A percentile compares a stretch with the other conserved stretches of the same genome.
phyloP scores from a whole-genome alignment of 495 filamentous ascomycete species.

The Penicillium argentinense region DNA sequence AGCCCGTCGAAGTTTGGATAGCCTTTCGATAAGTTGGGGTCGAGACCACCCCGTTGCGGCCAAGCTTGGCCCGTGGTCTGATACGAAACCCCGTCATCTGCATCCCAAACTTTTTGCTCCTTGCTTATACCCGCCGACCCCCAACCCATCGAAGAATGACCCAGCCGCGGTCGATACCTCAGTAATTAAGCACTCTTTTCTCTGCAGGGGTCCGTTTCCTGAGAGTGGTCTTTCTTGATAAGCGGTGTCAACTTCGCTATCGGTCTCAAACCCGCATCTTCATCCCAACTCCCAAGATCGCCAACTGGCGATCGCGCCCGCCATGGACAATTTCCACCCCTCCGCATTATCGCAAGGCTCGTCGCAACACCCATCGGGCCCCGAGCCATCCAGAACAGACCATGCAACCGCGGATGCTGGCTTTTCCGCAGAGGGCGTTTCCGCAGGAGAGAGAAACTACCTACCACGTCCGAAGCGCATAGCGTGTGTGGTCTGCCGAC shows the following conservation, averaged over 20 bases:
- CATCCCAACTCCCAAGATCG: slow-evolving; percentile 3
- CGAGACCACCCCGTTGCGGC: no score
- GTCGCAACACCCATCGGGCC: slow-evolving; percentile 39
- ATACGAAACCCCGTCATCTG: neutral
- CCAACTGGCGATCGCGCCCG: slow-evolving; percentile 4
- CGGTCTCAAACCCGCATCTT: slow-evolving; percentile 10
- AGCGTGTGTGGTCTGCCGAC: slow-evolving; percentile 94
- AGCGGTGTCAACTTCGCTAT: slow-evolving; percentile 12
- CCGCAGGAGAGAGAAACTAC: slow-evolving; percentile 55
- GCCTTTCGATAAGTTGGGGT: slow-evolving; percentile 1
- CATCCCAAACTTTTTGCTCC: slow-evolving; percentile 7
- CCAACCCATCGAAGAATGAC: slow-evolving; percentile 11
- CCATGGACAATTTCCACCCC: slow-evolving; percentile 22
- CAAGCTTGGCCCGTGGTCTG: neutral
- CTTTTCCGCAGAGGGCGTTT: slow-evolving; percentile 29
- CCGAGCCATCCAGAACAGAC: slow-evolving; percentile 29
- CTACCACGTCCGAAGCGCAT: slow-evolving; percentile 87
- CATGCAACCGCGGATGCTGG: slow-evolving; percentile 31
- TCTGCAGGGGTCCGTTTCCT: neutral
- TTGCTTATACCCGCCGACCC: slow-evolving; percentile 9
- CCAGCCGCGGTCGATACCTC: slow-evolving; percentile 5
- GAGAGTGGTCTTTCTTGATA: slow-evolving; percentile 4
- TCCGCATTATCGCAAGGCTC: slow-evolving; percentile 49
- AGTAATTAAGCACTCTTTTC: no score
- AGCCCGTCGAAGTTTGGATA: slow-evolving; percentile 6